A percentile compares a stretch with the other conserved stretches of the same genome.
Evolutionary conservation across 164 flowering plant species (phyloP).

Genomic region (Saururus chinensis): DNA sequence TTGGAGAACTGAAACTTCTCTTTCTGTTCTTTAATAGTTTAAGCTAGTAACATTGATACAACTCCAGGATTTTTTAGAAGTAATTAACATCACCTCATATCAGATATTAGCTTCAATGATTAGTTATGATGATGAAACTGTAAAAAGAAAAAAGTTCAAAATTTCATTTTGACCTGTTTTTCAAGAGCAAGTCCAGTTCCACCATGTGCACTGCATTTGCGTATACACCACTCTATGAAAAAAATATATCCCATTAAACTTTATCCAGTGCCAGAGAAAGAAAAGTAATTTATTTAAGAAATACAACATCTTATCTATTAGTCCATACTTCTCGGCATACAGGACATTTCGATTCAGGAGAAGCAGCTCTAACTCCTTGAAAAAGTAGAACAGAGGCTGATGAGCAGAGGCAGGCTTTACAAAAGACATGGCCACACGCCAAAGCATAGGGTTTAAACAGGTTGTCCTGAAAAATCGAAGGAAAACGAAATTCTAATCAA

Average conservation of each 20-base stretch:
- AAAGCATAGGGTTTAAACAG: slow-evolving; percentile 84
- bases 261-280: background rate
- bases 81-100: too few species aligned
- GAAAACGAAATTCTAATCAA: background rate
- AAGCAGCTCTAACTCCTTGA: slow-evolving; percentile 60
- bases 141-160: background rate
- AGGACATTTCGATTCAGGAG: slow-evolving; percentile 57
- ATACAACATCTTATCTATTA: background rate
- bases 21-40: too few species aligned
- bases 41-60: too few species aligned
- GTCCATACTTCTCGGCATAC: slow-evolving; percentile 70
- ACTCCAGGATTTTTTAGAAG: too few species aligned
- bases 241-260: background rate
- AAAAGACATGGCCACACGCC: slow-evolving; percentile 80
- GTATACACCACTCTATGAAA: slow-evolving; percentile 55
- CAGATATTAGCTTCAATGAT: too few species aligned
- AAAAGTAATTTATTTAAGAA: background rate
- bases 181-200: slow-evolving; percentile 53
- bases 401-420: slow-evolving; percentile 77
- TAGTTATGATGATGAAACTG: slow-evolving; percentile 3
- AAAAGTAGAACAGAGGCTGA: slow-evolving; percentile 68
- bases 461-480: slow-evolving; percentile 35
- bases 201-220: slow-evolving; percentile 48
- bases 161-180: slow-evolving; percentile 31
- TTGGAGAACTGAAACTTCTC: too few species aligned